Conservation (phyloP, 345 rosid genomes). For the Lumnitzera littorea region DNA sequence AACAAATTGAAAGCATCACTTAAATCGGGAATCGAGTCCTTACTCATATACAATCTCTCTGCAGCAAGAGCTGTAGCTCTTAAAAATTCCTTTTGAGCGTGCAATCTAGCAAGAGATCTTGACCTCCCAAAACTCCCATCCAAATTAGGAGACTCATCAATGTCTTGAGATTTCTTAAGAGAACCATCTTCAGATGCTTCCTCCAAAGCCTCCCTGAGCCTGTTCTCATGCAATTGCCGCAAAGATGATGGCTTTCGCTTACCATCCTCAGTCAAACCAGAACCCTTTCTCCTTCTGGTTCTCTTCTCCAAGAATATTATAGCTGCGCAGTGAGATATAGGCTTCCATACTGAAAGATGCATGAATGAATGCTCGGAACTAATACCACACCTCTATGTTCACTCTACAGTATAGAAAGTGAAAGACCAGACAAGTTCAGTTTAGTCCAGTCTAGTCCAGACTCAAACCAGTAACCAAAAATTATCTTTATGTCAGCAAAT, state of each 20-base stretch:
- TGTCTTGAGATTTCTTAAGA: slow-evolving; percentile 58
- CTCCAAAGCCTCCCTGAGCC: slow-evolving; percentile 76
- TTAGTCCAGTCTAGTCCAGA: neutral
- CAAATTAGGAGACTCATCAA: slow-evolving; percentile 41
- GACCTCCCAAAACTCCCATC: slow-evolving; percentile 58
- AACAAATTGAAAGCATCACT: slow-evolving; percentile 63
- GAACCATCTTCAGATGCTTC: slow-evolving; percentile 89
- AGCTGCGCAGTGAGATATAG: slow-evolving; percentile 73
- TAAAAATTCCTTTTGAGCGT: slow-evolving; percentile 73
- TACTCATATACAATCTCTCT: slow-evolving; percentile 35
- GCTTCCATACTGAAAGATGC: slow-evolving; percentile 89
- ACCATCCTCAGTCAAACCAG: slow-evolving; percentile 37
- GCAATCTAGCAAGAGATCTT: slow-evolving; percentile 78
- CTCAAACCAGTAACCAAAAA: slow-evolving; percentile 9
- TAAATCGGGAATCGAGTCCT: slow-evolving; percentile 52
- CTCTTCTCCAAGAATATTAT: slow-evolving; percentile 59
- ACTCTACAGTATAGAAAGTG: slow-evolving; percentile 1
- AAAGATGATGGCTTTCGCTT: slow-evolving; percentile 40
- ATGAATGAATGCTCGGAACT: slow-evolving; percentile 21
- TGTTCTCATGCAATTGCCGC: slow-evolving; percentile 68
- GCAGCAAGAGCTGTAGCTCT: slow-evolving; percentile 73
- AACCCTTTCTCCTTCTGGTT: slow-evolving; percentile 44
- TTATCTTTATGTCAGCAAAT: slow-evolving; percentile 6
- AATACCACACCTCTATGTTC: neutral
- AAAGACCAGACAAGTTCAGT: neutral